Evolutionary conservation across 768 basidiomycete genomes (phyloP).

Genomic region (Glaciozyma martinii): DNA sequence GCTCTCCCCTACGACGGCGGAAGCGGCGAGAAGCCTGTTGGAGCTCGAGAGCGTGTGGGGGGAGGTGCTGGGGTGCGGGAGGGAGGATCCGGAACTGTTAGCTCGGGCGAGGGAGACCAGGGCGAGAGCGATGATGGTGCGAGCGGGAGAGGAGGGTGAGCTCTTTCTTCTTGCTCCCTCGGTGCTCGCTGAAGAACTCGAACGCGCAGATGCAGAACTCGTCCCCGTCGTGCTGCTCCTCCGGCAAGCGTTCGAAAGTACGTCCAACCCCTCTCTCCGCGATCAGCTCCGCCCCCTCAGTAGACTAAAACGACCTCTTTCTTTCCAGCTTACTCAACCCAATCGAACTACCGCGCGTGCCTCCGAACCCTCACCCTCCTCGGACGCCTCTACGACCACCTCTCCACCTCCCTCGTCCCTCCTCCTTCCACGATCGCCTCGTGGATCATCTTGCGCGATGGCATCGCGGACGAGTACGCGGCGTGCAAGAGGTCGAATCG

Average conservation of each 20-base stretch:
- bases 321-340: background rate
- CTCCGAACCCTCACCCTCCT: constrained; percentile 4
- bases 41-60: constrained; percentile 8
- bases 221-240: background rate
- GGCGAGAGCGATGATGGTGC: background rate
- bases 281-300: background rate
- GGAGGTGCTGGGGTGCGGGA: background rate
- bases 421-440: background rate
- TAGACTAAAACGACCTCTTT: background rate
- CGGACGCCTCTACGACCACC: constrained; percentile 5
- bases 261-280: constrained; percentile 6
- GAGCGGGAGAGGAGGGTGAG: background rate
- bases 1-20: background rate
- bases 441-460: background rate
- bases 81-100: background rate
- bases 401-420: background rate
- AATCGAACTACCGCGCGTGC: too few species aligned
- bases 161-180: background rate
- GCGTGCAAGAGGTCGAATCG: background rate
- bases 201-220: background rate
- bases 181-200: background rate
- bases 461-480: background rate
- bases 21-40: background rate
- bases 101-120: constrained; percentile 1
- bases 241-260: background rate